These are phyloP conservation scores for Tetracladium marchalianum DNA, from an alignment of 495 filamentous ascomycete species.

Conservation along the genomic window DNA sequence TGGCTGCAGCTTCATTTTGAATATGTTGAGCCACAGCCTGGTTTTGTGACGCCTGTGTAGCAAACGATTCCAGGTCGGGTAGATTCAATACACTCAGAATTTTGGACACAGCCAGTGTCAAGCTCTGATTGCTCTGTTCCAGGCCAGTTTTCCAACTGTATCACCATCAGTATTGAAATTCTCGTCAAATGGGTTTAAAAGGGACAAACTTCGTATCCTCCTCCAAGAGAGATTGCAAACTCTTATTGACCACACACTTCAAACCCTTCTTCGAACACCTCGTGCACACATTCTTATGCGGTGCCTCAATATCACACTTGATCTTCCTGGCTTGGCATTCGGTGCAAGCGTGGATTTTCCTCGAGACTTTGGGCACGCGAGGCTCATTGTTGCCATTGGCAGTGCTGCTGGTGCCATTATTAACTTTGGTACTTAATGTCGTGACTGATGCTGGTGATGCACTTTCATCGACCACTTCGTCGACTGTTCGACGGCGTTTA, in stretches of 20 bases:
- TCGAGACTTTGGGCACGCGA: constrained; percentile 4
- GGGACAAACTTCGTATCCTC: constrained; percentile 27
- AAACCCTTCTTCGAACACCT: constrained; percentile 26
- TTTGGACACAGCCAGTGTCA: constrained; percentile 9
- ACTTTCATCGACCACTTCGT: constrained; percentile 39
- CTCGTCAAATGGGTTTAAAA: no score
- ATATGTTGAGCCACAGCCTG: no score
- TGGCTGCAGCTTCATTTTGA: no score
- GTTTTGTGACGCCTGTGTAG: background rate
- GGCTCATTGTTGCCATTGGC: background rate
- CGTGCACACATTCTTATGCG: constrained; percentile 15
- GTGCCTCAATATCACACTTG: constrained; percentile 23
- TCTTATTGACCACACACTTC: constrained; percentile 27
- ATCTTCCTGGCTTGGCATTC: constrained; percentile 31
- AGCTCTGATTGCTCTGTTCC: background rate
- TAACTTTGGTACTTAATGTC: constrained; percentile 68
- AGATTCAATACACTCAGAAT: constrained; percentile 12
- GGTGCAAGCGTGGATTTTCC: constrained; percentile 8
- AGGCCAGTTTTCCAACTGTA: constrained; percentile 8
- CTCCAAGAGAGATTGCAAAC: constrained; percentile 27
- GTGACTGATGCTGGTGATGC: constrained; percentile 84
- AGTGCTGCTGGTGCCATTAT: constrained; percentile 20
- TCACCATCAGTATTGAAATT: background rate
- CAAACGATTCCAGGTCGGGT: constrained; percentile 5
- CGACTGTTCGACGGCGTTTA: no score